phyloP scores from a whole-genome alignment of 169 alveolate species.

The Miamiensis avidus region DNA sequence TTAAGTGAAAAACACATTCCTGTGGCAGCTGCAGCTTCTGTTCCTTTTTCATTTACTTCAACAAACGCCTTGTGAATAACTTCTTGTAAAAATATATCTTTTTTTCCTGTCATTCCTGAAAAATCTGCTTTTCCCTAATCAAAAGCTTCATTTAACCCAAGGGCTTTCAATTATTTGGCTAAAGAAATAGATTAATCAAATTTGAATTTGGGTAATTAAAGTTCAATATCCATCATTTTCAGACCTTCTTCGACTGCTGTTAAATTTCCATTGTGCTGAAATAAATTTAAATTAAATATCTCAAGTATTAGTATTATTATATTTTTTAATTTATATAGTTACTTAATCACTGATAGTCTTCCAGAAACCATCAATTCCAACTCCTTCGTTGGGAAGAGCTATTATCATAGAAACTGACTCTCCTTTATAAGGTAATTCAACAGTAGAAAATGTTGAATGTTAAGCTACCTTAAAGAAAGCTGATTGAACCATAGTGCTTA shows the following conservation, averaged over 20 bases:
- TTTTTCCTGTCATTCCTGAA: not conserved
- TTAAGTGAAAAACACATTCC: too few relatives aligned
- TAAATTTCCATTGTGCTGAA: not conserved
- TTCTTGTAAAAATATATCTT: not conserved
- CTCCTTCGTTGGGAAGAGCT: not conserved
- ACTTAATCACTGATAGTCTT: too few relatives aligned
- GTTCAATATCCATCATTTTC: not conserved
- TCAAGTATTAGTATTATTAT: too few relatives aligned
- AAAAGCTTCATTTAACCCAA: conserved; percentile 1
- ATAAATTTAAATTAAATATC: too few relatives aligned
- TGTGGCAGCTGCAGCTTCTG: conserved; percentile 29
- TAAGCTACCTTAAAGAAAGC: not conserved
- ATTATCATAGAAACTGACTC: not conserved
- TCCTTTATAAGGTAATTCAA: conserved; percentile 17
- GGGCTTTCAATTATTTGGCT: not conserved
- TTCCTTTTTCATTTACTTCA: conserved; percentile 27
- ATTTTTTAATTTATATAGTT: too few relatives aligned
- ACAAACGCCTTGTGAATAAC: conserved; percentile 20
- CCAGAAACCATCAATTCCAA: too few relatives aligned
- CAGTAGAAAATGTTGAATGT: not conserved
- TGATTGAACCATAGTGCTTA: not conserved
- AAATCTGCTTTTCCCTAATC: conserved; percentile 13
- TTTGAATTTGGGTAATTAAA: not conserved
- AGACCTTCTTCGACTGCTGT: not conserved
- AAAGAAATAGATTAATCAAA: not conserved